phyloP scores from a whole-genome alignment of 768 basidiomycete species.

The Kwoniella sp. region DNA sequence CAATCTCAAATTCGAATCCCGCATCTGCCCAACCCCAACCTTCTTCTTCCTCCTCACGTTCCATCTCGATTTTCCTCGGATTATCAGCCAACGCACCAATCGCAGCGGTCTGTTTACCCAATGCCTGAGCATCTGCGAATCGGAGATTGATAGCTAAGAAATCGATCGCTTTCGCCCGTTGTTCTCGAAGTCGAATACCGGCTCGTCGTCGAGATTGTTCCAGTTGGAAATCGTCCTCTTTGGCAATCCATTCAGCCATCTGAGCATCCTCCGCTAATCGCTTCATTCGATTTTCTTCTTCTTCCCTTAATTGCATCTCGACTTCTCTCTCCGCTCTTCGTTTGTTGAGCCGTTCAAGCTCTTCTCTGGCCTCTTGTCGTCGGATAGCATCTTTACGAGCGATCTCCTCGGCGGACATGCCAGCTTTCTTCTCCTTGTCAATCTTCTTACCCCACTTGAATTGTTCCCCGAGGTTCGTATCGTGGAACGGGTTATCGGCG shows the following conservation, averaged over 20 bases:
- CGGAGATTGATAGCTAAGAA: conserved; percentile 93
- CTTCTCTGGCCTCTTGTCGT: conserved; percentile 88
- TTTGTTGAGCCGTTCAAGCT: conserved; percentile 85
- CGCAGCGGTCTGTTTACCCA: conserved; percentile 37
- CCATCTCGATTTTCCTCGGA: conserved; percentile 57
- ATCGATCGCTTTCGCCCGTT: conserved; percentile 97
- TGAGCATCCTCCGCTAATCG: conserved; percentile 90
- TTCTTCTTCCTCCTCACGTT: conserved; percentile 68
- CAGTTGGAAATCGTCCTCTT: conserved; percentile 95
- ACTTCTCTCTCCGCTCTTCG: conserved; percentile 89
- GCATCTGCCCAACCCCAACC: conserved; percentile 71
- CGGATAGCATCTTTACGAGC: conserved; percentile 76
- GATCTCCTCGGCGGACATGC: conserved; percentile 75
- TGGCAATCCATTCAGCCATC: conserved; percentile 97
- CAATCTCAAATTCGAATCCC: conserved; percentile 94
- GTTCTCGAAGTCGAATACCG: conserved; percentile 90
- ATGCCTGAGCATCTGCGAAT: conserved; percentile 67
- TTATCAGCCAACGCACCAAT: conserved; percentile 36
- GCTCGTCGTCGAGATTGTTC: conserved; percentile 90
- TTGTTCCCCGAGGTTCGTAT: conserved; percentile 91
- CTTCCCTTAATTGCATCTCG: conserved; percentile 82
- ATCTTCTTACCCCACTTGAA: conserved; percentile 99
- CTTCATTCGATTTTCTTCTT: conserved; percentile 87
- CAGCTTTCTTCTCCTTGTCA: conserved; percentile 90
- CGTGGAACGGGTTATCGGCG: conserved; percentile 96